A percentile compares a stretch with the other conserved stretches of the same genome.
Conservation (phyloP, 2,329 filamentous ascomycete genomes). For the Ophiostoma australiae region DNA sequence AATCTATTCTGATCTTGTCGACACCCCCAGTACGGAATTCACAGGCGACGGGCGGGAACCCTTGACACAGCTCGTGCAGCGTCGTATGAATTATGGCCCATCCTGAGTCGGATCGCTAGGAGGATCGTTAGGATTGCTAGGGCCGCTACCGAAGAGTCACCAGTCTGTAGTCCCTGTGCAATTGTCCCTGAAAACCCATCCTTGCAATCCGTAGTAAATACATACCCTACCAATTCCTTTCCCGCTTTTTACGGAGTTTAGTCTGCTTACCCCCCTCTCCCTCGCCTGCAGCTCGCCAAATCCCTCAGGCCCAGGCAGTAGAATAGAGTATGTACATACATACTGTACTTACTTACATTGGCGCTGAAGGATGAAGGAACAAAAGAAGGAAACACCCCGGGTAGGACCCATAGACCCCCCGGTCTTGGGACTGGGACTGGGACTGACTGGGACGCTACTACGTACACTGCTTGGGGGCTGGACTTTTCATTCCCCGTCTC, state of each 20-base stretch:
- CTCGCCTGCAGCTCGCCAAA: not conserved
- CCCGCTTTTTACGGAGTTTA: slow-evolving; percentile 7
- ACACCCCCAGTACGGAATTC: not conserved
- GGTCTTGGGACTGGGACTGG: slow-evolving; percentile 3
- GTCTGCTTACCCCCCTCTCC: not conserved
- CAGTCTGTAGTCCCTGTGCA: not conserved
- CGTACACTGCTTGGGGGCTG: not conserved
- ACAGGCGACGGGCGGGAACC: not conserved
- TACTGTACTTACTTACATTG: not conserved
- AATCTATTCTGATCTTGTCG: not conserved
- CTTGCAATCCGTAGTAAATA: not conserved
- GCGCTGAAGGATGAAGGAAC: not conserved
- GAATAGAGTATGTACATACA: too few relatives aligned
- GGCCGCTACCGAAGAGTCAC: not conserved
- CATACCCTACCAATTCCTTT: not conserved
- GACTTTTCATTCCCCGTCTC: not conserved
- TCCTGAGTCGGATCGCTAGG: not conserved
- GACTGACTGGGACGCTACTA: not conserved
- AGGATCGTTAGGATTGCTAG: not conserved
- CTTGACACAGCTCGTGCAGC: not conserved
- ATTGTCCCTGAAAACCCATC: not conserved
- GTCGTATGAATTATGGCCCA: slow-evolving; percentile 1
- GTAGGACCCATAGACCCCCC: slow-evolving; percentile 3
- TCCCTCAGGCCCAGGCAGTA: not conserved
- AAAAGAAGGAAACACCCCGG: slow-evolving; percentile 7